Percentiles rank a stretch among this genome's conserved stretches.
Evolutionary conservation across 352 stramenopile species (phyloP).

Genomic region (Globisporangium apiculatum): DNA sequence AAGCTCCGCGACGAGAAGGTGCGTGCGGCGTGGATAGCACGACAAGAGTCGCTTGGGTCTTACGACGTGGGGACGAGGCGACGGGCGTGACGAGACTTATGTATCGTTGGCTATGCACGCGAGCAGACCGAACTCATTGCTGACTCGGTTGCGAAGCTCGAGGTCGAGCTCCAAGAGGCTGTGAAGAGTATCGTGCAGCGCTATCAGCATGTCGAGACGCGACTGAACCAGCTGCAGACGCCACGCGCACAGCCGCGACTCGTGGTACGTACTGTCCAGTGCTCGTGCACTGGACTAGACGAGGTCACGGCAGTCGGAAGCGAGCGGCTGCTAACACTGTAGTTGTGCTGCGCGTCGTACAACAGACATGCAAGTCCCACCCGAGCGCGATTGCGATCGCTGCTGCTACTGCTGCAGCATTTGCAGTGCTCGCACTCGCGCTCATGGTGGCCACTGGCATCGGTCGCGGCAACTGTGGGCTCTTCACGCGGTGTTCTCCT

Average conservation of each 20-base stretch:
- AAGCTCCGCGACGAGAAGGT: conserved; percentile 69
- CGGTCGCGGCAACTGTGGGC: conserved; percentile 5
- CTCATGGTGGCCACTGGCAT: not conserved
- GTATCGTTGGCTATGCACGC: conserved; percentile 1
- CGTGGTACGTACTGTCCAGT: conserved; percentile 20
- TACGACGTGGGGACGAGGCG: too few relatives aligned
- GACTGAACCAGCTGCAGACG: conserved; percentile 48
- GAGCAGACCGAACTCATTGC: conserved; percentile 34
- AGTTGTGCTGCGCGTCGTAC: not conserved
- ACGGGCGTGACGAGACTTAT: not conserved
- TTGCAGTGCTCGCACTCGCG: not conserved
- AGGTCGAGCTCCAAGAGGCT: conserved; percentile 53
- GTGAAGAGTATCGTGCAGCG: conserved; percentile 48
- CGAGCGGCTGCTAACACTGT: not conserved
- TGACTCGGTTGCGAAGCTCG: conserved; percentile 51
- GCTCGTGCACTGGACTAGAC: not conserved
- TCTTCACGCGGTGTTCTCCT: conserved; percentile 8
- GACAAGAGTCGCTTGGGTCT: too few relatives aligned
- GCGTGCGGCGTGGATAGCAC: not conserved
- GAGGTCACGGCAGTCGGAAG: not conserved
- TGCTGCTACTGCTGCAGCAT: conserved; percentile 12
- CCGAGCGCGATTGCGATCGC: conserved; percentile 4
- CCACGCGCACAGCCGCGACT: conserved; percentile 30
- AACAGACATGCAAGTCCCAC: conserved; percentile 23
- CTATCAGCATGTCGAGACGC: conserved; percentile 52